Evolutionary conservation across 2,329 filamentous ascomycete species (phyloP), one percentile per base, ranked within the genome.

Genomic region (Aspergillus udagawae): DNA sequence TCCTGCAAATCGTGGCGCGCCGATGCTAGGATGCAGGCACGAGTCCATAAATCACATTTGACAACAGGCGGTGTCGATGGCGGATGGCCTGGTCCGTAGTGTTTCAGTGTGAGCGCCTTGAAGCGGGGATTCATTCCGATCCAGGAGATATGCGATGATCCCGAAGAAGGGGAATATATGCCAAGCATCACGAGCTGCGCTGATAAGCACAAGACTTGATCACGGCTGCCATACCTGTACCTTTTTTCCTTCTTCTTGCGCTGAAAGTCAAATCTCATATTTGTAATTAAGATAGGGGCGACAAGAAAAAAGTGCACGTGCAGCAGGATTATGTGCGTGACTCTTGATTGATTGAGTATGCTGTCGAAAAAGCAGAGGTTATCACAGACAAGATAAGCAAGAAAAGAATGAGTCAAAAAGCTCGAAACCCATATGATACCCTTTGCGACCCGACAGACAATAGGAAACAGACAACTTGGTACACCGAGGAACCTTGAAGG

Each of bases 261-360:
- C 32, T 17, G 32, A 38, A 17, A 17, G 14, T 38, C 3, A 5
- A 38, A 17, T 38, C 14, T 38, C 32, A 38, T 17, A 38, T 38
- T 35, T 35, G 14, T 17, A 17, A 17, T 17, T 7, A 17, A 17
- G 32, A 38, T 38, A 17, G 14, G 2, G 8, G 14, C 32, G 17
- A 38, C 32, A 17, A 38, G 32, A 17, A 17, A 38, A 7, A 38
- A 17, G 32, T 1, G 32, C 32, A 21, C 21, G 21, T 28, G 47
- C 47, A 49, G 32, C 32, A 17, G 32, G 14, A 3, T 58, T 51
- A 54, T 63, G 65, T 67, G 66, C 60, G 65, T 60, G 63, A 69
- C 67, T 67, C 66, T 66, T 14, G 44, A 47, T 25, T 25, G 14
- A 47, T 23, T 23, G 44, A 47, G 44, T 23, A 47, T 14, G 44